Evolutionary conservation across 495 filamentous ascomycete genomes (phyloP).

Genomic region (Aspergillus cavernicola): DNA sequence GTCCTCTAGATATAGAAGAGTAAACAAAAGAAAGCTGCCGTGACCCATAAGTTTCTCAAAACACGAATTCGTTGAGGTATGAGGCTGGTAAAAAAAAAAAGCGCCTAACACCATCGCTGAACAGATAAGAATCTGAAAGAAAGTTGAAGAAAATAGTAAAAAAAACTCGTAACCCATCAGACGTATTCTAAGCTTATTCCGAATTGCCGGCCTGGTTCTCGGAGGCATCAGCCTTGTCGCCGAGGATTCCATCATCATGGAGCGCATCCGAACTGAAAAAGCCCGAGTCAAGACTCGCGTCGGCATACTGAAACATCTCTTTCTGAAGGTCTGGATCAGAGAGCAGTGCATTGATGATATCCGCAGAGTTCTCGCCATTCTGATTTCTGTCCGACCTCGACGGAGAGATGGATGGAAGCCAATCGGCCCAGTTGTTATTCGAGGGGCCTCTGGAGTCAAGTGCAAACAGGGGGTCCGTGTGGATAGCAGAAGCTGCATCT

Average conservation of each 20-base stretch:
- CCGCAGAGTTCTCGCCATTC: conserved; percentile 27
- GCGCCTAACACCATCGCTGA: too few relatives aligned
- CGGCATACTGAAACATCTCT: conserved; percentile 31
- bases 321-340: conserved; percentile 36
- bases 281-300: conserved; percentile 34
- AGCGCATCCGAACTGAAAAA: conserved; percentile 42
- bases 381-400: conserved; percentile 24
- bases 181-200: conserved; percentile 11
- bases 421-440: conserved; percentile 35
- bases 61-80: neutral
- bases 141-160: conserved; percentile 12
- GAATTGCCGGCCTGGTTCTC: conserved; percentile 13
- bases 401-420: conserved; percentile 38
- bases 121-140: too few relatives aligned
- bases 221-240: conserved; percentile 22
- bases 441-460: conserved; percentile 22
- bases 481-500: conserved; percentile 18
- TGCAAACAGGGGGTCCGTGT: conserved; percentile 23
- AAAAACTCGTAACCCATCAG: conserved; percentile 22
- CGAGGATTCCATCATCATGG: conserved; percentile 22
- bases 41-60: neutral
- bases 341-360: conserved; percentile 39
- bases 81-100: neutral
- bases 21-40: conserved; percentile 5
- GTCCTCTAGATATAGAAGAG: neutral